phyloP scores from a whole-genome alignment of 768 basidiomycete species.

The Mycena polygramma region DNA sequence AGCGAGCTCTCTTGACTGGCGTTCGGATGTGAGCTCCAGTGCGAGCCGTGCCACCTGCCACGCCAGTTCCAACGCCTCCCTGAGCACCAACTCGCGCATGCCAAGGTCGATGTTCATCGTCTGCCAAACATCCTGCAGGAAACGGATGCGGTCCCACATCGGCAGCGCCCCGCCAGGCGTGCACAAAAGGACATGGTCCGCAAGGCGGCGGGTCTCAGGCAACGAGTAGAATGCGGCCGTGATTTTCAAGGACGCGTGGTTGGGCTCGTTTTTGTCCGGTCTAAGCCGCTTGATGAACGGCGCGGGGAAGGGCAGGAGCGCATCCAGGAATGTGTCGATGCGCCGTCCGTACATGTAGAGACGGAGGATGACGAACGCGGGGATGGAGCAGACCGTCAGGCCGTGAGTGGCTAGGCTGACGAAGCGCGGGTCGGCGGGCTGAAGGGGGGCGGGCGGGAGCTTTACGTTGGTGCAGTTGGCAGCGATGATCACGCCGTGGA shows the following conservation, averaged over 20 bases:
- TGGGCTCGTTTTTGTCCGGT: background rate
- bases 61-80: slow-evolving; percentile 62
- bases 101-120: slow-evolving; percentile 58
- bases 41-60: slow-evolving; percentile 61
- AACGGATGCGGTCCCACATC: slow-evolving; percentile 47
- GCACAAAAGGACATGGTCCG: slow-evolving; percentile 15
- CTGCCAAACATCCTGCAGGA: slow-evolving; percentile 59
- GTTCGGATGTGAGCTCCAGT: slow-evolving; percentile 34
- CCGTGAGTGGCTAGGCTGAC: slow-evolving; percentile 59
- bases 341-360: slow-evolving; percentile 62
- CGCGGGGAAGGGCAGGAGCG: slow-evolving; percentile 15
- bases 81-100: slow-evolving; percentile 58
- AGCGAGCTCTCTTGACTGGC: too few species aligned
- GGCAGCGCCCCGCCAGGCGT: slow-evolving; percentile 34
- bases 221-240: background rate
- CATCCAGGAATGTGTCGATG: slow-evolving; percentile 41
- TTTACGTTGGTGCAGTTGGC: slow-evolving; percentile 50
- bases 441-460: slow-evolving; percentile 32
- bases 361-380: slow-evolving; percentile 59
- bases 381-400: slow-evolving; percentile 59
- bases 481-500: slow-evolving; percentile 56
- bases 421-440: slow-evolving; percentile 21
- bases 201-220: slow-evolving; percentile 18
- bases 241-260: background rate
- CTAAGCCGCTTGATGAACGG: background rate